phyloP scores from a whole-genome alignment of 78 protist genomes.

The slime mould (Dictyostelium discoideum) region DNA sequence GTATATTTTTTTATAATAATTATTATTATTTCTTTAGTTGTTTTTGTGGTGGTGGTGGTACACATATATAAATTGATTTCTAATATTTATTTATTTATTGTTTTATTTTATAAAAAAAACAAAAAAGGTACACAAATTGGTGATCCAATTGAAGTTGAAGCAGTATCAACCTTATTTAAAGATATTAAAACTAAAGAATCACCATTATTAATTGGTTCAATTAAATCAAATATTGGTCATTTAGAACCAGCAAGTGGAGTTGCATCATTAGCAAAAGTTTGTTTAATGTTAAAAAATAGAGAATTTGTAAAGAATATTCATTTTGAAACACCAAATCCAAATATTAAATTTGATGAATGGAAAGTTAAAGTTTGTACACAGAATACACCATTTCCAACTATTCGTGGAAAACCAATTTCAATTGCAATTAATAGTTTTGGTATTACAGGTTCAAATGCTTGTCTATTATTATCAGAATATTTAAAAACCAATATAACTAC shows the following conservation, averaged over 20 bases:
- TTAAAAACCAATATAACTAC: too few species aligned
- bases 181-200: not conserved
- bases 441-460: slow-evolving; percentile 89
- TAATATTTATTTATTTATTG: too few species aligned
- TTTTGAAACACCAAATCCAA: slow-evolving; percentile 36
- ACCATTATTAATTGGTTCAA: slow-evolving; percentile 74
- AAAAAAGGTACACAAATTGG: slow-evolving; percentile 81
- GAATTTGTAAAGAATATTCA: slow-evolving; percentile 8
- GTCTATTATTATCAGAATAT: slow-evolving; percentile 44
- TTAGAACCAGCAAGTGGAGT: slow-evolving; percentile 56
- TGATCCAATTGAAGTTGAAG: slow-evolving; percentile 13
- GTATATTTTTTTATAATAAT: too few species aligned
- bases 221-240: slow-evolving; percentile 88
- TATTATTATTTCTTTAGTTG: too few species aligned
- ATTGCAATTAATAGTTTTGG: slow-evolving; percentile 90
- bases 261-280: slow-evolving; percentile 77
- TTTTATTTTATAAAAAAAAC: too few species aligned
- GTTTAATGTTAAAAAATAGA: slow-evolving; percentile 45
- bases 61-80: too few species aligned
- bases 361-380: slow-evolving; percentile 25
- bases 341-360: slow-evolving; percentile 23
- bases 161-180: slow-evolving; percentile 10
- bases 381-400: not conserved
- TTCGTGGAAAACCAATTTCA: not conserved
- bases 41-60: too few species aligned